Evolutionary conservation across 1,284 basidiomycete species (phyloP), one percentile per base, ranked within the genome.

Genomic region (Schizophyllum commune): DNA sequence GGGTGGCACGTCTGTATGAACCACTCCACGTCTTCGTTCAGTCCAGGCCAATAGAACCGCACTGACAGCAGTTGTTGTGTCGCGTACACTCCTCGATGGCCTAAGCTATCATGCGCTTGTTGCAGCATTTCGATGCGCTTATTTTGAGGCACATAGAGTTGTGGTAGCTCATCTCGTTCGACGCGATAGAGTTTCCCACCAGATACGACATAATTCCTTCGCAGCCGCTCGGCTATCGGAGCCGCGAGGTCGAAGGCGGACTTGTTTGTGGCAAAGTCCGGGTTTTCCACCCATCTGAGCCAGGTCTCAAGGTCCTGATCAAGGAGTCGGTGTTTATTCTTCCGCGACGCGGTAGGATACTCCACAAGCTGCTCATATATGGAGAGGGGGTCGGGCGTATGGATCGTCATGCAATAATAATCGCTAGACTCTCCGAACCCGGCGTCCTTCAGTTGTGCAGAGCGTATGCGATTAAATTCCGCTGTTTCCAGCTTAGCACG

Each of bases 61-160:
- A 58, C 15, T 6, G 56, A 32, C 0, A 69, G 55, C 4, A 65
- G 55, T 0, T 59, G 55, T 17, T 51, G 59, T 0, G 65, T 68
- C 1, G 67, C 63, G 47, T 66, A 70, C 3, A 65, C 60, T 0
- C 73, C 70, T 52, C 69, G 66, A 55, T 73, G 72, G 0, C 72
- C 70, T 0, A 71, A 59, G 0, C 64, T 54, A 58, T 72, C 67
- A 54, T 73, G 70, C 2, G 68, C 66, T 9, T 60, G 59, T 17
- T 51, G n/a, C 13, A 70, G 34, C 61, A 66, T 47, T 58, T 61
- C 33, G 22, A 66, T 60, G 0, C 65, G 33, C 21, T 64, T 62
- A 0, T 53, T 21, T 20, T 60, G 52, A 0, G 60, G 32, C 19
- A 68, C 58, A 1, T 67, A 65, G 1, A 68, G 32, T 17, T 63